Base-by-base conservation (phyloP, 768 basidiomycete species). In the Mycena venus region DNA sequence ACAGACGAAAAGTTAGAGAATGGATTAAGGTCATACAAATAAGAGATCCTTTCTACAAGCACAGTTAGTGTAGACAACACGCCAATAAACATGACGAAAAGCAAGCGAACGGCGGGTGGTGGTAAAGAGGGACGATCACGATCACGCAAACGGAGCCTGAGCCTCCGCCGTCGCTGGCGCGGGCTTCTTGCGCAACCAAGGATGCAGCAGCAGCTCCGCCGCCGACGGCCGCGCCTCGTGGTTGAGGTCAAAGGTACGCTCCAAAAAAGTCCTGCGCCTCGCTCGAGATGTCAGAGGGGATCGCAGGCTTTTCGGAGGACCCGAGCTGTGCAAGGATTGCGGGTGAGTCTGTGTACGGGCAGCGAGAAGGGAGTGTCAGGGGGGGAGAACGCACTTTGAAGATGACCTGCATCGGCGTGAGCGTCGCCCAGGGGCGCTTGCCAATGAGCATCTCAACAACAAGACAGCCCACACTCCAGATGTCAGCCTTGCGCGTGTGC, bases 371-470 rank as follows among this genome's bases (percentile, higher is more conserved):
- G 36, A 38, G 34, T 15, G 36, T 23, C 10, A 11, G 12, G 3
- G 21, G 38, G 32, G 8, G 49, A 17, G 40, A 63, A 38, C 81
- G 47, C 72, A 96, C 97, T 88, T 96, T 96, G 89, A 98, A 99
- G 75, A 99, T 98, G 49, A 98, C 98, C 84, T 99, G 98, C 97
- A 99, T 99, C 85, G 99, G 98, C 7, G 94, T 97, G 49, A 99
- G 88, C 75, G 97, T 95, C 0, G 98, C 95, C 92, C 95, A 99
- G 1, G 97, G 97, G 81, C 97, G 97, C 80, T 96, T 94, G 2
- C 97, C 96, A 0, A 97, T 99, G 68, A 98, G 86, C 97, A 99
- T 99, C 83, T 99, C 97, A 17, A 99, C 96, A 29, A 98, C 93
- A 56, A 99, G 85, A 82, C 97, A 98, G 1, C 97, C 97, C 1